Conservation (phyloP, 2,329 filamentous ascomycete genomes). For the Ophiosphaerella korrae region DNA sequence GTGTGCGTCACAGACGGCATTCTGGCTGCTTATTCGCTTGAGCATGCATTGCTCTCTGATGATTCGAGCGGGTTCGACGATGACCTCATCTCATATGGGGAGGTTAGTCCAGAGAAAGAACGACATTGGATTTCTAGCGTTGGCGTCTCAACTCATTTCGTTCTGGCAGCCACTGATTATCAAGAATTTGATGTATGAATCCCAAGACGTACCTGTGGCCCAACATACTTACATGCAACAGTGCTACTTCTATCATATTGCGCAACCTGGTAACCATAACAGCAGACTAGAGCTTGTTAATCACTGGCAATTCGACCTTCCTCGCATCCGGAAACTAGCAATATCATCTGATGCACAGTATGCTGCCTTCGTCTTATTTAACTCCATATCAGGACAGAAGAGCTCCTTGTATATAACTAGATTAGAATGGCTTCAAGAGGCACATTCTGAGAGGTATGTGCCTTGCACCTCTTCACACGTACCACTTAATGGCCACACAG, state of each 20-base stretch:
- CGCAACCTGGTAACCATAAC: neutral
- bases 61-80: neutral
- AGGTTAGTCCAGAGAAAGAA: neutral
- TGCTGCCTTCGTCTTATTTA: conserved; percentile 1
- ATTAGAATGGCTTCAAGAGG: neutral
- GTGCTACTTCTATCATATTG: conserved; percentile 6
- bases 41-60: neutral
- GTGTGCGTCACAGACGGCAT: conserved; percentile 1
- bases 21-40: neutral
- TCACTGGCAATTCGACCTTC: neutral
- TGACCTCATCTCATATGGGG: neutral
- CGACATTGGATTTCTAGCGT: neutral
- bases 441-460: neutral
- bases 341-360: conserved; percentile 1
- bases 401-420: neutral
- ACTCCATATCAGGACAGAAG: neutral
- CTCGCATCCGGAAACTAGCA: conserved; percentile 1
- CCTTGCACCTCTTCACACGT: neutral
- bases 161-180: conserved; percentile 2
- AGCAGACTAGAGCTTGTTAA: neutral
- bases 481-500: neutral
- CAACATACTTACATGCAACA: neutral
- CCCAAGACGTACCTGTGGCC: too few relatives aligned
- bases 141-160: conserved; percentile 1
- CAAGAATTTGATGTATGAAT: conserved; percentile 3